Evolutionary conservation across 1,139 yeast genomes (phyloP).

Genomic region (Hyphopichia buzzinii): DNA sequence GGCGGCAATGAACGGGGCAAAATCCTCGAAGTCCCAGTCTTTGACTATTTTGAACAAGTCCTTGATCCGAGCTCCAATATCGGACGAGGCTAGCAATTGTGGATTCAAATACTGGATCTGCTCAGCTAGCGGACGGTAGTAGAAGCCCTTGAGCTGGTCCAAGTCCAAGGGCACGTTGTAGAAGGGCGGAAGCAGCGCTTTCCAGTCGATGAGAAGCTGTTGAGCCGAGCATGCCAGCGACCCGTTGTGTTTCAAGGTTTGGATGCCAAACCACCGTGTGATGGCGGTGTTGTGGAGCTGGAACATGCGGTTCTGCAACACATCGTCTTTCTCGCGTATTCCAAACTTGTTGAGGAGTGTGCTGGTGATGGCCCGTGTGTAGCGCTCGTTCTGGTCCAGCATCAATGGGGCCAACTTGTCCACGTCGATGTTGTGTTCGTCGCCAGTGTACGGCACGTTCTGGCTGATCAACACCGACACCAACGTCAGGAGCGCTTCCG

Average conservation of each 20-base stretch:
- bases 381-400: constrained; percentile 10
- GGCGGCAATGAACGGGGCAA: constrained; percentile 64
- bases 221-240: constrained; percentile 25
- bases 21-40: constrained; percentile 71
- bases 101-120: constrained; percentile 53
- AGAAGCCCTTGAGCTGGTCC: constrained; percentile 52
- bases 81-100: constrained; percentile 41
- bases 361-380: constrained; percentile 33
- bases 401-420: constrained; percentile 19
- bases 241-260: constrained; percentile 40
- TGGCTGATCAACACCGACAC: constrained; percentile 52
- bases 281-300: constrained; percentile 38
- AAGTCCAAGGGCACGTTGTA: constrained; percentile 57
- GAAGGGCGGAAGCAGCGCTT: constrained; percentile 62
- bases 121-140: constrained; percentile 42
- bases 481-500: constrained; percentile 37
- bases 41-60: constrained; percentile 59
- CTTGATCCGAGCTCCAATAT: constrained; percentile 54
- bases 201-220: constrained; percentile 63
- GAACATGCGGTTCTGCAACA: constrained; percentile 16
- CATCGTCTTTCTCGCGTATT: constrained; percentile 4
- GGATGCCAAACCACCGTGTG: constrained; percentile 60
- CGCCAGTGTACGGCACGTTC: constrained; percentile 23
- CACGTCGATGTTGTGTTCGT: constrained; percentile 15
- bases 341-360: constrained; percentile 52